These are phyloP conservation scores for Polygonum maritimum DNA, from an alignment of 148 eudicot species.

Conservation along the genomic window DNA sequence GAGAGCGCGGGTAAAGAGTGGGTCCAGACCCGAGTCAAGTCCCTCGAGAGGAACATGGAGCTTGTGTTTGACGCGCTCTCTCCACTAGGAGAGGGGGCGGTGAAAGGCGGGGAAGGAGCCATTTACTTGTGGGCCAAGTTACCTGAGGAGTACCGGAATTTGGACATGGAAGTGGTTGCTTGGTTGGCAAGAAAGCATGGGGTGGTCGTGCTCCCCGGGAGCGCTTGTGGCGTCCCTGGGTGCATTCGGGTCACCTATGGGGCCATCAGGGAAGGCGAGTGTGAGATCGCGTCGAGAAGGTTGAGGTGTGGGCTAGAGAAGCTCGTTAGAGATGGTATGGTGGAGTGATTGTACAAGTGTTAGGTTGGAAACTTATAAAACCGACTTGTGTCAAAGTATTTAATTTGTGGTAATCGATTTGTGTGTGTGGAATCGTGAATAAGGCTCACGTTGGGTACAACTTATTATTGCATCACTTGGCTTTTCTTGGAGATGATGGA, in stretches of 20 bases:
- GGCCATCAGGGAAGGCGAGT: constrained; percentile 21
- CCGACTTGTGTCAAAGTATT: not conserved
- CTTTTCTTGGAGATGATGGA: no score
- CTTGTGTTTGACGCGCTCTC: constrained; percentile 19
- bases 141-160: constrained; percentile 16
- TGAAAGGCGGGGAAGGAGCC: constrained; percentile 28
- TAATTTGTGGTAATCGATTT: not conserved
- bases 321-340: constrained; percentile 19
- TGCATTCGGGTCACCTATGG: constrained; percentile 24
- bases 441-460: no score
- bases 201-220: constrained; percentile 25
- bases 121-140: constrained; percentile 28
- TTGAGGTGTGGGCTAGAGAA: constrained; percentile 21
- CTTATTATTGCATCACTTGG: no score
- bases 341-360: not conserved
- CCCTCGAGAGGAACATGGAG: constrained; percentile 20
- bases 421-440: not conserved
- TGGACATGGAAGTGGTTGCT: constrained; percentile 18
- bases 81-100: constrained; percentile 17
- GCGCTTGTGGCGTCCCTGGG: constrained; percentile 23
- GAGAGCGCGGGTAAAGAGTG: constrained; percentile 17
- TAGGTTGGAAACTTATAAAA: not conserved
- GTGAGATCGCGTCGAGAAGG: constrained; percentile 18
- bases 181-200: constrained; percentile 26
- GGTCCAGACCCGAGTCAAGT: constrained; percentile 18